phyloP scores from a whole-genome alignment of 225 moss, liverwort and hornwort genomes.

The Polytrichum formosum region DNA sequence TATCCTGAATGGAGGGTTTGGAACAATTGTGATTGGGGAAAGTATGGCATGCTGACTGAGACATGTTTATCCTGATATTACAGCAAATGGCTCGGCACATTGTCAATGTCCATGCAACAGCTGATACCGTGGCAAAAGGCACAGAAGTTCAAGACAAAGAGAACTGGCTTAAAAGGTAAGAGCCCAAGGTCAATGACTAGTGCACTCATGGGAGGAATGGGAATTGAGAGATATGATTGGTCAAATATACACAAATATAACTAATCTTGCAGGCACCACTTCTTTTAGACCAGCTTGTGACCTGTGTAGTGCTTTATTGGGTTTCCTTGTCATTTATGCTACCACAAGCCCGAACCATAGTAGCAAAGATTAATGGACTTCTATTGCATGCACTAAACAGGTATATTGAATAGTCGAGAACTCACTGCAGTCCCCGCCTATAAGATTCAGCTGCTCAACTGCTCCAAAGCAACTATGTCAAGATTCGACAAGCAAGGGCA shows the following conservation, averaged over 20 bases:
- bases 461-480: conserved; percentile 82
- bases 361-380: neutral
- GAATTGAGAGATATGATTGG: too few species aligned
- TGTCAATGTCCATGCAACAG: conserved; percentile 89
- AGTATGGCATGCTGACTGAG: neutral
- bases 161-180: conserved; percentile 86
- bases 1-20: too few species aligned
- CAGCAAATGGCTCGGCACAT: conserved; percentile 91
- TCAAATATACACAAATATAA: too few species aligned
- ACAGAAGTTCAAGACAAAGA: conserved; percentile 75
- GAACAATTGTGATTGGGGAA: neutral
- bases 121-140: conserved; percentile 71
- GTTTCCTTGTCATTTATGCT: too few species aligned
- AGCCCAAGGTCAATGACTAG: neutral
- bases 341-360: neutral
- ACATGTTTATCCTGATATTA: conserved; percentile 1
- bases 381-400: conserved; percentile 27
- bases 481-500: conserved; percentile 72
- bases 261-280: too few species aligned
- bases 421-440: conserved; percentile 80
- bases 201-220: too few species aligned
- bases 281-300: too few species aligned
- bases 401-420: conserved; percentile 73
- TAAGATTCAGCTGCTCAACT: conserved; percentile 77
- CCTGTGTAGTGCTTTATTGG: too few species aligned